Evolutionary conservation across 2,329 filamentous ascomycete genomes (phyloP), one percentile per base, ranked within the genome.

Genomic region (Nannizziopsis arthrosporioides): DNA sequence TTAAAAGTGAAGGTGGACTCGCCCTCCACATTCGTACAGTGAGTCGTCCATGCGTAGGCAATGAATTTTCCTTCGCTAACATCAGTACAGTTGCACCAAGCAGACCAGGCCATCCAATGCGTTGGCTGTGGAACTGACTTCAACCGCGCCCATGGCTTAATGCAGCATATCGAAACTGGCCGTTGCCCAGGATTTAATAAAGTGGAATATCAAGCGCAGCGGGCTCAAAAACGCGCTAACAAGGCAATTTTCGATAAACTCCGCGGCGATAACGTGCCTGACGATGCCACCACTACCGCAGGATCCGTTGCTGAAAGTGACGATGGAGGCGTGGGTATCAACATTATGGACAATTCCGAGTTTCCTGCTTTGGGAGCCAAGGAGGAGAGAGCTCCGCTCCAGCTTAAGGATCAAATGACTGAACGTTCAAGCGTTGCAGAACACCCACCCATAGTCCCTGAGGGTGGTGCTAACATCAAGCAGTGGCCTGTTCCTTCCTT

Each of bases 81-180:
- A 3, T 31, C 18, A 5, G 6, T 38, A 39, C 38, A 77, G 74
- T 60, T 57, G 9, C 76, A 79, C 53, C 69, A 62, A 8, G 58
- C 69, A 5, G 61, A 70, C 5, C 76, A 78, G 51, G 62, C 70
- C 36, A 62, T 80, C 41, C 54, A 58, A 3, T 81, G 78, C 56
- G 50, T 52, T 27, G 64, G 63, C 12, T 81, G 78, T 56, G 54
- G 60, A 3, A 51, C 56, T 8, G 57, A 63, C 2, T 81, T 78
- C 59, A 62, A 60, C 10, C 66, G 67, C 8, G 75, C 76, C 0
- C 62, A 67, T 5, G 63, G 64, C 4, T 60, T 78, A 35, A 71
- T 80, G 49, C 61, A 62, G 12, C 78, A 81, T 54, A 67, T 80
- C 15, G 76, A 81, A 55, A 63, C 67, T 8, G 70, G 70, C 15